Conservation (phyloP, 768 basidiomycete genomes). For the Strobilomyces confusus region DNA sequence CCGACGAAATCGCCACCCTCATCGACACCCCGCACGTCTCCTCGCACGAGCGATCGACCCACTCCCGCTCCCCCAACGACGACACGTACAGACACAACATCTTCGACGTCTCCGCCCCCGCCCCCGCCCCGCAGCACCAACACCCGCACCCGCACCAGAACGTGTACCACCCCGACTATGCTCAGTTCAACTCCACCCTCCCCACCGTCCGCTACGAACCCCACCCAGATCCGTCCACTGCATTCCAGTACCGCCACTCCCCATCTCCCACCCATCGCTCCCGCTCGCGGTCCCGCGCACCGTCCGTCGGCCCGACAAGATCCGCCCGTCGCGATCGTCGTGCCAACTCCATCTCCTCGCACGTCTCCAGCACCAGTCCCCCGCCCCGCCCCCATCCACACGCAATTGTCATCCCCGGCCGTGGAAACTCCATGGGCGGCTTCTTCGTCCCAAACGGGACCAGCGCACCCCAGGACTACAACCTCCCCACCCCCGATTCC, state of each 20-base stretch:
- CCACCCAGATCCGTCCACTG: slow-evolving; percentile 32
- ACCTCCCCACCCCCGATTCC: slow-evolving; percentile 41
- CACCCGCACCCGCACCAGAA: slow-evolving; percentile 30
- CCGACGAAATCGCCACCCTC: slow-evolving; percentile 64
- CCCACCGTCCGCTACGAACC: slow-evolving; percentile 50
- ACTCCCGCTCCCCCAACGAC: slow-evolving; percentile 37
- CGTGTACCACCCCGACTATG: slow-evolving; percentile 30
- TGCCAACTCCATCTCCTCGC: slow-evolving; percentile 55
- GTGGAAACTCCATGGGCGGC: slow-evolving; percentile 29
- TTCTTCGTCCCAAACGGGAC: slow-evolving; percentile 30
- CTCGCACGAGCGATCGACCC: slow-evolving; percentile 43
- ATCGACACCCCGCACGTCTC: slow-evolving; percentile 37
- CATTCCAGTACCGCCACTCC: slow-evolving; percentile 24
- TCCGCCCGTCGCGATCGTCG: slow-evolving; percentile 49
- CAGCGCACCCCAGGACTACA: slow-evolving; percentile 35
- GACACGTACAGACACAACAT: slow-evolving; percentile 53
- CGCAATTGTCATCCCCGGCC: slow-evolving; percentile 66
- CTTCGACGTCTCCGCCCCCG: slow-evolving; percentile 57
- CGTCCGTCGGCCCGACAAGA: slow-evolving; percentile 48
- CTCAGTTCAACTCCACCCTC: slow-evolving; percentile 48
- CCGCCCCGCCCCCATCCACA: slow-evolving; percentile 49
- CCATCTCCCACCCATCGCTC: slow-evolving; percentile 39
- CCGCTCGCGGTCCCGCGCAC: slow-evolving; percentile 38
- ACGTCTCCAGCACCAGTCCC: slow-evolving; percentile 50
- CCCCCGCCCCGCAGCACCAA: slow-evolving; percentile 33